Percentiles rank a stretch among this genome's conserved stretches.
phyloP scores from a whole-genome alignment of 352 stramenopile genomes.

The Globisporangium radiosum region DNA sequence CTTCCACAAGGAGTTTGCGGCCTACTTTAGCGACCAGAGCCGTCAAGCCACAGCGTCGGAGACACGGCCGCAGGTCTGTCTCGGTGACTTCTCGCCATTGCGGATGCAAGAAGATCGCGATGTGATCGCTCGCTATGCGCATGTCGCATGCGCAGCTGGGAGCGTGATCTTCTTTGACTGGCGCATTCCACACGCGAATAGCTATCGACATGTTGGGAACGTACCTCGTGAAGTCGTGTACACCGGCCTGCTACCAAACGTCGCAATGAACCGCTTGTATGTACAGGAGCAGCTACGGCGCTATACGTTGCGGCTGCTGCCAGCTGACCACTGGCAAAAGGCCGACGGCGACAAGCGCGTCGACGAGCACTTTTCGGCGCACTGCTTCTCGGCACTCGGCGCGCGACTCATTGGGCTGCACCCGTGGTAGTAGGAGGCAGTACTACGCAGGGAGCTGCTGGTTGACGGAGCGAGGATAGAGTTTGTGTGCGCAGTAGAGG shows the following conservation, averaged over 20 bases:
- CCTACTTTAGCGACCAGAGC: conserved; percentile 29
- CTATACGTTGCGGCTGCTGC: conserved; percentile 55
- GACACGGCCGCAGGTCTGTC: conserved; percentile 61
- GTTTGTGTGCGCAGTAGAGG: no score
- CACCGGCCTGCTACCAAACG: conserved; percentile 73
- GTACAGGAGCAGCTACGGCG: conserved; percentile 64
- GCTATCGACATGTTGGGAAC: conserved; percentile 57
- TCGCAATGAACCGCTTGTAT: conserved; percentile 67
- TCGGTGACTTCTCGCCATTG: conserved; percentile 85
- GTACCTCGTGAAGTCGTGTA: conserved; percentile 79
- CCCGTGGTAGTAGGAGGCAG: conserved; percentile 28
- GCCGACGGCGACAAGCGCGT: conserved; percentile 43
- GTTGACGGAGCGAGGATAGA: no score
- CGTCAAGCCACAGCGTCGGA: background rate
- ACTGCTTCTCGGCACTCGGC: conserved; percentile 61
- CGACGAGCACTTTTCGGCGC: conserved; percentile 49
- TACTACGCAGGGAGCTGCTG: no score
- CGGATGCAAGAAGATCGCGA: conserved; percentile 77
- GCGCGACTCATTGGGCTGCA: conserved; percentile 56
- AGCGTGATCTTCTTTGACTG: conserved; percentile 87
- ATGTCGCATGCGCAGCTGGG: conserved; percentile 50
- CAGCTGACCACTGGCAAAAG: conserved; percentile 78
- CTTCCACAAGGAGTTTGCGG: conserved; percentile 82
- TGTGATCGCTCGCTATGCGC: conserved; percentile 68
- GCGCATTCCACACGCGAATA: conserved; percentile 85